A percentile compares a stretch with the other conserved stretches of the same genome.
These are phyloP conservation scores for Flueggea neowawraea DNA, from an alignment of 441 rosid species.

Conservation along the genomic window DNA sequence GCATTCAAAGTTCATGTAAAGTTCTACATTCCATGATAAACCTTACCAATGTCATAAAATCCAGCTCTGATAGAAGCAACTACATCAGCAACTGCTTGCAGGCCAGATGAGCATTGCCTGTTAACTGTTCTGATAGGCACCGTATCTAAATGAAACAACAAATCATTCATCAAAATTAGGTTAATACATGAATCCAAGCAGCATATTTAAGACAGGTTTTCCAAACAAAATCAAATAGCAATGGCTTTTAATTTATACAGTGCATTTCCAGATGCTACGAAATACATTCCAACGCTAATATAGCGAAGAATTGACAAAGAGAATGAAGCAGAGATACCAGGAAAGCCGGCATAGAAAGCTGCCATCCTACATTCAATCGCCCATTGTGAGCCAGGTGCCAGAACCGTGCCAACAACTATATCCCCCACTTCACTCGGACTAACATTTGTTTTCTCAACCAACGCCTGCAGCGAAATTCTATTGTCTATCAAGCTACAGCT, in stretches of 20 bases:
- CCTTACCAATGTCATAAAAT: conserved; percentile 88
- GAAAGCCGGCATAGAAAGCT: conserved; percentile 98
- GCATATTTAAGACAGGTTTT: background rate
- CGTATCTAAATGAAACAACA: conserved; percentile 42
- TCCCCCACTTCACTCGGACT: conserved; percentile 96
- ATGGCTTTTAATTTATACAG: too few species aligned
- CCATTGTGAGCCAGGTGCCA: conserved; percentile 90
- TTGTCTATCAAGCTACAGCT: background rate
- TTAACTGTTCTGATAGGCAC: conserved; percentile 92
- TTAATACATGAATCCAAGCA: background rate
- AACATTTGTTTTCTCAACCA: conserved; percentile 79
- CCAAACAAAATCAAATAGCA: too few species aligned
- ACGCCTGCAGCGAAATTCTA: conserved; percentile 41
- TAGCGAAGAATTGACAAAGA: background rate
- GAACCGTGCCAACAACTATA: conserved; percentile 92
- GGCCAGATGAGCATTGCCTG: conserved; percentile 94
- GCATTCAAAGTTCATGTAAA: background rate
- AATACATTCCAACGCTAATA: background rate
- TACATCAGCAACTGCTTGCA: conserved; percentile 98
- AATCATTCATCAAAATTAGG: background rate
- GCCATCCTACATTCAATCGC: conserved; percentile 97
- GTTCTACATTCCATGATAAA: background rate
- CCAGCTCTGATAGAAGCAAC: conserved; percentile 93
- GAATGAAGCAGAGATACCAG: conserved; percentile 45
- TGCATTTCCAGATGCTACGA: too few species aligned